phyloP scores from a whole-genome alignment of 2,329 filamentous ascomycete species.

The Cryphonectria carpinicola region DNA sequence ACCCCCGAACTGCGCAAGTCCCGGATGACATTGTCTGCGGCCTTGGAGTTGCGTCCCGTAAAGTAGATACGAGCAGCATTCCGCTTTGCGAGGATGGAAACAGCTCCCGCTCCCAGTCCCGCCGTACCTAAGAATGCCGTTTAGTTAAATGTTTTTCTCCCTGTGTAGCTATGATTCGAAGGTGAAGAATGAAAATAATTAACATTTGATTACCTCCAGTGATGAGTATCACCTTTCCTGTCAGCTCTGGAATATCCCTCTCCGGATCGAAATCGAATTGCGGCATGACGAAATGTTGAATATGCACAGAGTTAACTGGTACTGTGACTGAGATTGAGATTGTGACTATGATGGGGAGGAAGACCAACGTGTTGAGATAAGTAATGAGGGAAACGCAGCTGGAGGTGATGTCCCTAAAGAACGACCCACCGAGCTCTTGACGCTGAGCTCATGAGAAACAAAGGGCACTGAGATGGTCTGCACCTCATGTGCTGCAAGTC shows the following conservation, averaged over 20 bases:
- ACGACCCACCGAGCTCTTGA: no score
- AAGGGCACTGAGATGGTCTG: no score
- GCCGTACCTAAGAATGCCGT: constrained; percentile 5
- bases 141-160: not conserved
- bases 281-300: no score
- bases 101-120: constrained; percentile 5
- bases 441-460: no score
- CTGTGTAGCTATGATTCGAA: no score
- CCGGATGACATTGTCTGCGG: constrained; percentile 38
- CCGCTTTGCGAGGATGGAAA: not conserved
- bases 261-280: not conserved
- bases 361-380: no score
- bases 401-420: no score
- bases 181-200: not conserved
- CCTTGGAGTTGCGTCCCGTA: constrained; percentile 48
- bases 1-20: constrained; percentile 40
- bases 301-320: no score
- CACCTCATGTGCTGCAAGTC: no score
- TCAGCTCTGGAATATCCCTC: not conserved
- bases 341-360: no score
- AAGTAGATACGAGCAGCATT: constrained; percentile 20
- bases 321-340: no score
- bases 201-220: constrained; percentile 8
- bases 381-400: no score
- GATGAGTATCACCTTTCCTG: constrained; percentile 16